Base-by-base conservation (phyloP, 257 asterid genomes). In the Plectranthus barbatus region DNA sequence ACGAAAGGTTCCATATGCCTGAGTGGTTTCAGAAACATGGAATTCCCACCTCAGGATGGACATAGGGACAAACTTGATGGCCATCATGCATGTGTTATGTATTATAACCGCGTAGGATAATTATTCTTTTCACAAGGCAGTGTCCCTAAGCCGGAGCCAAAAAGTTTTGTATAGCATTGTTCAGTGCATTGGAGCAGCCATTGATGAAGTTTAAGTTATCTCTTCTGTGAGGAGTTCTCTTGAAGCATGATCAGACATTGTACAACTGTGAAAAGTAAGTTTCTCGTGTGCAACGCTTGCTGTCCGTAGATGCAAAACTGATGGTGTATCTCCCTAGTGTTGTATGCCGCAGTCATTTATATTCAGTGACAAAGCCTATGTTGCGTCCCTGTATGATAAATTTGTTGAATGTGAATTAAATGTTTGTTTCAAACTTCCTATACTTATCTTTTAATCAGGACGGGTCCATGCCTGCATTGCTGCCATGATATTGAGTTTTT, bases 11-110 rank as follows among this genome's bases (percentile, higher is more conserved):
- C 81, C 96, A 76, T 55, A 91, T 91, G 98, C 94, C 94, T 0
- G 96, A 88, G 60, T 86, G 96, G 98, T 91, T 91, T 78, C 86
- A 77, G 62, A 84, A 78, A 73, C 91, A 91, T 2, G 95, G 96
- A 60, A 88, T 91, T 60, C 98, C 96, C 33, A 79, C 86, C 36
- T 73, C 83, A 5, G 80, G 77, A 45, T 76, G 81, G 86, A 71
- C 81, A 55, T 73, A 74, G 73, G 6, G 84, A 69, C 71, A 62
- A 71, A 72, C 29, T 6, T 24, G 44, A 53, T 47, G 41, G 17
- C 23, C 33, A 14, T 26, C 17, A 19, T 71, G 62, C 29, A 47
- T 51, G 65, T 64, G 62, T 11, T 36, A 47, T 64, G 63, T 52
- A 71, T 15, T 59, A 42, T 36, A 54, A 52, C 50, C 15, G 31